These are phyloP conservation scores for Brasilioporus rufonigricans DNA, from an alignment of 768 basidiomycete species.

Conservation along the genomic window DNA sequence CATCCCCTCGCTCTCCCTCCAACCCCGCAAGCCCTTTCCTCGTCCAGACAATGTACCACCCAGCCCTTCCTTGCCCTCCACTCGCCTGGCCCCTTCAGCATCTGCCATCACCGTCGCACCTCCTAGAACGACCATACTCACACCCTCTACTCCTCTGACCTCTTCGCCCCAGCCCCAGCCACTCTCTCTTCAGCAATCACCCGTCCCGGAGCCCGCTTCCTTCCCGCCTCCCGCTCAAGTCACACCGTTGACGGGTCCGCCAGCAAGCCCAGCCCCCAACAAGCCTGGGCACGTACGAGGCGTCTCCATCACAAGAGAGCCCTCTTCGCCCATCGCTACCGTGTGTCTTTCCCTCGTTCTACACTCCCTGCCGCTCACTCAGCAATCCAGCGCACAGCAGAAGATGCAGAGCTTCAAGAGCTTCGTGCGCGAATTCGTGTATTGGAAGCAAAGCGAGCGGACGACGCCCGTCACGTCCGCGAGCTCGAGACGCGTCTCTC, in stretches of 20 bases:
- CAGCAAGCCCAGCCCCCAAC: neutral
- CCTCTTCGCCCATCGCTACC: constrained; percentile 25
- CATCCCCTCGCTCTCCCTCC: constrained; percentile 42
- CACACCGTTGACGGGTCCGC: constrained; percentile 8
- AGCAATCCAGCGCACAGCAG: constrained; percentile 28
- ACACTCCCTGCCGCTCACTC: constrained; percentile 9
- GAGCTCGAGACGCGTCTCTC: constrained; percentile 81
- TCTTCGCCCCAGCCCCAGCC: constrained; percentile 29
- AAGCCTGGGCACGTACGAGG: constrained; percentile 13
- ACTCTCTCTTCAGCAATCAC: constrained; percentile 20
- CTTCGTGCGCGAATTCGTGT: constrained; percentile 80
- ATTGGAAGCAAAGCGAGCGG: constrained; percentile 81
- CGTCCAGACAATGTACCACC: constrained; percentile 37
- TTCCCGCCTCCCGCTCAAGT: constrained; percentile 15
- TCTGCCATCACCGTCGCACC: constrained; percentile 16
- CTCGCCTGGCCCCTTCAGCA: constrained; percentile 8
- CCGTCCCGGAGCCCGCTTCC: constrained; percentile 9
- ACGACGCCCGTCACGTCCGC: constrained; percentile 81
- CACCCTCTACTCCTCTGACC: constrained; percentile 35
- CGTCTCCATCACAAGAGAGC: constrained; percentile 23
- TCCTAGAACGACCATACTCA: constrained; percentile 39
- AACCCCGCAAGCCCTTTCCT: constrained; percentile 49
- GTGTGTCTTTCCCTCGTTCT: constrained; percentile 10
- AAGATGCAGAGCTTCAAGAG: constrained; percentile 73
- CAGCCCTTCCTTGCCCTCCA: constrained; percentile 25